A percentile compares a stretch with the other conserved stretches of the same genome.
Conservation (phyloP, 2,329 filamentous ascomycete genomes). For the Fonsecaea monophora region DNA sequence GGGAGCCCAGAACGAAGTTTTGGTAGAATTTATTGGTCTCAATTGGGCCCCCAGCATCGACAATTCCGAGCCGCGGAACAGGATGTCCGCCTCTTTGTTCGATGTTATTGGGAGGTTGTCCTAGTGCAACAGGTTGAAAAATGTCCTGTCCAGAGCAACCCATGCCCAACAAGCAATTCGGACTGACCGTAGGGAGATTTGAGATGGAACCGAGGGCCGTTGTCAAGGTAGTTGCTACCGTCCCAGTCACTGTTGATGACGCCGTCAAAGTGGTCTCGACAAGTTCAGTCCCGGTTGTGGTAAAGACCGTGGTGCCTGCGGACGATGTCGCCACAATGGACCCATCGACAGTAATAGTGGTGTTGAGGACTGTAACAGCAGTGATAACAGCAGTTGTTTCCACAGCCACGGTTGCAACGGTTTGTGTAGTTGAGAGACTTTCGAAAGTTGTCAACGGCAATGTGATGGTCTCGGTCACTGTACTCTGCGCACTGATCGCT, state of each 20-base stretch:
- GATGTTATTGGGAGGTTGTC: conserved; percentile 49
- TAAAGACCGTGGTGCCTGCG: conserved; percentile 36
- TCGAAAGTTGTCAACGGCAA: conserved; percentile 38
- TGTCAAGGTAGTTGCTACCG: conserved; percentile 33
- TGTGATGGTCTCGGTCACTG: conserved; percentile 38
- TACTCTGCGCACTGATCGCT: conserved; percentile 28
- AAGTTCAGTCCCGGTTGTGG: conserved; percentile 36
- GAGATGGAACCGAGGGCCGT: conserved; percentile 33
- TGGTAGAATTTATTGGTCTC: conserved; percentile 69
- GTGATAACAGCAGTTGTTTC: conserved; percentile 35
- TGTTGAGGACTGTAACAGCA: conserved; percentile 34
- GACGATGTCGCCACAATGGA: conserved; percentile 34
- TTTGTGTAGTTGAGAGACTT: conserved; percentile 33
- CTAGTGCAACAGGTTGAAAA: conserved; percentile 51
- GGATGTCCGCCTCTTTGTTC: conserved; percentile 51
- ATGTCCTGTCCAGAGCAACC: conserved; percentile 47
- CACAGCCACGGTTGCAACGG: conserved; percentile 36
- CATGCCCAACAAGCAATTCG: conserved; percentile 35
- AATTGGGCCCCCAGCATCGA: conserved; percentile 45
- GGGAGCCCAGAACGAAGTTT: conserved; percentile 78
- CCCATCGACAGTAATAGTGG: conserved; percentile 35
- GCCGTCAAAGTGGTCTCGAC: conserved; percentile 36
- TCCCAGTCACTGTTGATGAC: conserved; percentile 34
- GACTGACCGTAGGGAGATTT: conserved; percentile 30
- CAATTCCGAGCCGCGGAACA: conserved; percentile 48